Percentiles rank a stretch among this genome's conserved stretches.
Conservation (phyloP, 345 rosid genomes). For the Populus euphratica region DNA sequence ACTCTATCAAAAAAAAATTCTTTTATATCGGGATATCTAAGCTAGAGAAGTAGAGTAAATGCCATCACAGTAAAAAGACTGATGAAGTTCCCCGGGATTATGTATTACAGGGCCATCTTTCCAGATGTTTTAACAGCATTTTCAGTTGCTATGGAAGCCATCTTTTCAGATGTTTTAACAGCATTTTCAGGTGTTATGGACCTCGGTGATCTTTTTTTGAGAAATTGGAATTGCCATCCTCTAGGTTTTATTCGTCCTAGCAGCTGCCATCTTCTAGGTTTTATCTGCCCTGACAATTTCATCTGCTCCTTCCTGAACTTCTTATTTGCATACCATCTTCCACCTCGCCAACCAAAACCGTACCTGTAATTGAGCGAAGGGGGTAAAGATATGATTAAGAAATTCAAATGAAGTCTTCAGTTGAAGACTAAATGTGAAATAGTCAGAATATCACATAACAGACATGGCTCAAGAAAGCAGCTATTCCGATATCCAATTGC, state of each 20-base stretch:
- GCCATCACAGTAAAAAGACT: constrained; percentile 18
- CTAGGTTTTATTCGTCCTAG: constrained; percentile 53
- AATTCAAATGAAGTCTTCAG: neutral
- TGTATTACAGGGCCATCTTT: constrained; percentile 17
- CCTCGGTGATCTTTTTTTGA: constrained; percentile 46
- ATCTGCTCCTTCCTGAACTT: constrained; percentile 74
- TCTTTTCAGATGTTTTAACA: constrained; percentile 25
- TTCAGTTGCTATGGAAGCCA: constrained; percentile 22
- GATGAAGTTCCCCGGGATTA: constrained; percentile 14
- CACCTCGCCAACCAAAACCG: constrained; percentile 94
- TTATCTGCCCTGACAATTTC: constrained; percentile 69
- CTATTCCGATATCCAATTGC: neutral
- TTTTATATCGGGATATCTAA: neutral
- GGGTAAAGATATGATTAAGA: neutral
- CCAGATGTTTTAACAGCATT: constrained; percentile 31
- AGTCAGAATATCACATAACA: neutral
- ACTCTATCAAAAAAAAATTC: neutral
- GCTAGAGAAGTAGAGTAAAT: neutral
- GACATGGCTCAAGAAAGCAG: neutral
- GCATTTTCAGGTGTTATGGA: constrained; percentile 24
- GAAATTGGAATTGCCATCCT: constrained; percentile 54
- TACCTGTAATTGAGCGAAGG: constrained; percentile 47
- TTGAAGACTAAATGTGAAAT: neutral
- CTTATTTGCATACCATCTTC: constrained; percentile 83
- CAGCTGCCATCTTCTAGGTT: constrained; percentile 67